Base-by-base conservation (phyloP, 805 yeast genomes). In the Candida methanosorbosa region DNA sequence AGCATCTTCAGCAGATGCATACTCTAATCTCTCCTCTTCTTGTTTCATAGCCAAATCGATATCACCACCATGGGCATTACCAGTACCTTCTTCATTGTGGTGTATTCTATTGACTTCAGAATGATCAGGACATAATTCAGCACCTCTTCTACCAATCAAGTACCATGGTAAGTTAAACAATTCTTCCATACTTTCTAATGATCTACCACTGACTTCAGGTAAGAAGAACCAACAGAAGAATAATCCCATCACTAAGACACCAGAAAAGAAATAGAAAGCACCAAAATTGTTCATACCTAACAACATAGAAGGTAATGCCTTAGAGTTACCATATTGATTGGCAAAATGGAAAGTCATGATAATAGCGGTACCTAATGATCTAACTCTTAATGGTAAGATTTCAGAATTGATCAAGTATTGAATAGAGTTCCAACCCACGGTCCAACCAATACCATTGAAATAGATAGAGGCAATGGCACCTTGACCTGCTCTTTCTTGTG, bases 401-500 rank as follows among this genome's bases (percentile, higher is more conserved):
- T 74, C 80, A 4, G 78, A 63, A 38, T 71, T 72, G 43, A 73
- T 53, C 42, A 73, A 57, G 46, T 72, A 73, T 48, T 73, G 78
- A 32, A 72, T 57, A 0, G 73, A 58, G 52, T 74, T 74, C 66
- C 71, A 74, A 25, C 79, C 79, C 52, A 73, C 49, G 22, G 75
- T 67, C 80, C 79, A 74, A 25, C 77, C 78, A 17, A 63, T 58
- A 43, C 79, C 79, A 22, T 64, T 58, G 25, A 72, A 43, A 43
- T 57, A 72, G 19, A 74, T 45, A 32, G 72, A 63, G 1, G 75
- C 75, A 43, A 73, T 49, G 8, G 78, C 78, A 33, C 60, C 72
- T 33, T 57, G 50, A 23, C 70, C 59, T 2, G 75, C 75, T 4
- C 45, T 42, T 17, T 40, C 36, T 38, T 63, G 50, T 4, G 64